Percentiles rank a stretch among this genome's conserved stretches.
phyloP scores from a whole-genome alignment of 2,329 filamentous ascomycete genomes.

The Colletotrichum zoysiae region DNA sequence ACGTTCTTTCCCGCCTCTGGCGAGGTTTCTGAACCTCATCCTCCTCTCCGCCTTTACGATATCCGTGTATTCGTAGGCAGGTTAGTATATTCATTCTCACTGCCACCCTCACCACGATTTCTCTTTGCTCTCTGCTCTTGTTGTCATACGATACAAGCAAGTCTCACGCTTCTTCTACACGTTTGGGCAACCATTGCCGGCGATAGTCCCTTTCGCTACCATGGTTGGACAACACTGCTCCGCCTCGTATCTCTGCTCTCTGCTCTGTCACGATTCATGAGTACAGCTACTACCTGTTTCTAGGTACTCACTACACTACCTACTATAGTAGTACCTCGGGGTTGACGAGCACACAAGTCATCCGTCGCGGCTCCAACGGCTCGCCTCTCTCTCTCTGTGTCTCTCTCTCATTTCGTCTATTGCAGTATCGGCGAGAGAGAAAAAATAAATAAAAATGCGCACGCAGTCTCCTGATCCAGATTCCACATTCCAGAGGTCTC shows the following conservation, averaged over 20 bases:
- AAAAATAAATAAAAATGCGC: background rate
- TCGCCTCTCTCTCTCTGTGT: background rate
- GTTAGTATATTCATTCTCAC: background rate
- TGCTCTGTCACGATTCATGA: conserved; percentile 1
- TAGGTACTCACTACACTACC: background rate
- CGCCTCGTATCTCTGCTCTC: background rate
- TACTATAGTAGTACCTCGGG: background rate
- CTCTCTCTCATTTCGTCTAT: conserved; percentile 1
- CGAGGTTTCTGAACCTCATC: conserved; percentile 20
- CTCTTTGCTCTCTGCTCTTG: background rate
- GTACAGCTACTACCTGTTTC: background rate
- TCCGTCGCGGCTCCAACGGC: background rate
- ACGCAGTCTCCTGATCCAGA: conserved; percentile 16
- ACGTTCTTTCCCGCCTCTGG: conserved; percentile 41
- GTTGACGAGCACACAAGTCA: background rate
- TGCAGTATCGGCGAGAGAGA: background rate
- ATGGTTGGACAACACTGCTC: background rate
- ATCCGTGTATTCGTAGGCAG: background rate
- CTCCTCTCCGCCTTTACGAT: conserved; percentile 6
- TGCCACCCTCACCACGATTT: background rate
- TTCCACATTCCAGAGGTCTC: conserved; percentile 34
- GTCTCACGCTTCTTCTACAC: background rate
- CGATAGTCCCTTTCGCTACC: background rate
- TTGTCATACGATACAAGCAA: background rate
- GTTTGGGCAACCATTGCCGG: background rate